Evolutionary conservation across 306 rosid genomes (phyloP).

Genomic region (Quercus engelmannii): DNA sequence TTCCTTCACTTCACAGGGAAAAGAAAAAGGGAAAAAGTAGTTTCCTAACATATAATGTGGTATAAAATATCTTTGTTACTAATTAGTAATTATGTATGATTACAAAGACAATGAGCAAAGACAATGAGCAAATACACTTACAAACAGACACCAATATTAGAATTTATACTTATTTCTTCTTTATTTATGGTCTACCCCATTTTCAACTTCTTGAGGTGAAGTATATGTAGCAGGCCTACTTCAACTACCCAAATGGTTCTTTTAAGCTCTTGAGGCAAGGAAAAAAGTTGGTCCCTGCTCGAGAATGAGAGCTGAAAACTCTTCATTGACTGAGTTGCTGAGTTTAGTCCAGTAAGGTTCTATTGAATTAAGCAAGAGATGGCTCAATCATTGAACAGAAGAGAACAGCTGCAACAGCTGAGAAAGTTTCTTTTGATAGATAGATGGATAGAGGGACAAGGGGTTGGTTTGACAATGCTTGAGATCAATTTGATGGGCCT

Average conservation of each 20-base stretch:
- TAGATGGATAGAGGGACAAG: neutral
- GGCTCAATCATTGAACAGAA: neutral
- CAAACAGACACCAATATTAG: neutral
- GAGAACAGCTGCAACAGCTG: neutral
- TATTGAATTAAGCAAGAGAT: neutral
- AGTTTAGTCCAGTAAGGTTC: neutral
- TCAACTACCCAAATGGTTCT: neutral
- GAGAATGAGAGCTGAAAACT: neutral
- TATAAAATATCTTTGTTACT: neutral
- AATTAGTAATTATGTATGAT: neutral
- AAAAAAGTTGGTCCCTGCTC: neutral
- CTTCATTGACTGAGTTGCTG: neutral
- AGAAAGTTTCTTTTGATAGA: neutral
- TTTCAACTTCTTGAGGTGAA: neutral
- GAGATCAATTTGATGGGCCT: neutral
- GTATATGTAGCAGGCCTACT: neutral
- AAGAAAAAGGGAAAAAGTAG: neutral
- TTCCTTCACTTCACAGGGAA: neutral
- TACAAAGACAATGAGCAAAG: neutral
- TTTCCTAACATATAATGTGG: neutral
- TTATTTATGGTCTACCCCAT: neutral
- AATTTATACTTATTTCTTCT: neutral
- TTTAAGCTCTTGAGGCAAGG: neutral
- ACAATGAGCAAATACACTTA: neutral
- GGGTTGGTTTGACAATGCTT: neutral